phyloP scores from a whole-genome alignment of 805 yeast genomes.

The Phaffomyces opuntiae region DNA sequence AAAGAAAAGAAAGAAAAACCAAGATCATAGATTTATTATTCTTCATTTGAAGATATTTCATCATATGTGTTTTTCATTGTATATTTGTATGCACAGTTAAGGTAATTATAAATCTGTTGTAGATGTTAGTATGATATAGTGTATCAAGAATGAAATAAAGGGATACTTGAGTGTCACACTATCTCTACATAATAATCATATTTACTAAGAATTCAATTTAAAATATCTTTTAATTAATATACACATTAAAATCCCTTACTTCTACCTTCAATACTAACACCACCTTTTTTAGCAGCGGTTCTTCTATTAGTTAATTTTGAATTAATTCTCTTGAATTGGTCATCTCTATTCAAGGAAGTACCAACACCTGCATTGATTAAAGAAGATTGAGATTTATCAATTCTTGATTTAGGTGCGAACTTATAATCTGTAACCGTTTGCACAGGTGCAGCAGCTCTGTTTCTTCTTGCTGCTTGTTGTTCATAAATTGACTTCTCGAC shows the following conservation, averaged over 20 bases:
- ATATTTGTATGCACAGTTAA: slow-evolving; percentile 24
- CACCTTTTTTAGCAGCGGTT: slow-evolving; percentile 43
- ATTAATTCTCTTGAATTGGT: slow-evolving; percentile 74
- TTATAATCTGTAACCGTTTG: slow-evolving; percentile 84
- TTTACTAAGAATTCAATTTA: too few species aligned
- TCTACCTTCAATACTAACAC: slow-evolving; percentile 62
- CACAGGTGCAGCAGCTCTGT: slow-evolving; percentile 94
- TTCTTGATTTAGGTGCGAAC: slow-evolving; percentile 77
- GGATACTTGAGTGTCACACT: too few species aligned
- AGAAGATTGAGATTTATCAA: slow-evolving; percentile 32
- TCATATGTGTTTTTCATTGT: slow-evolving; percentile 14
- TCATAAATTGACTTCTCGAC: slow-evolving; percentile 62
- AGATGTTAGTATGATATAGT: not conserved
- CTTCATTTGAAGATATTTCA: not conserved
- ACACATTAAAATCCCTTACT: slow-evolving; percentile 8
- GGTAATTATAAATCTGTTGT: slow-evolving; percentile 3
- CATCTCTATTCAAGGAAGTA: slow-evolving; percentile 53
- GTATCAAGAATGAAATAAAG: too few species aligned
- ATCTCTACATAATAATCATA: too few species aligned
- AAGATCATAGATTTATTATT: slow-evolving; percentile 67
- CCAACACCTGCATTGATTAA: slow-evolving; percentile 40
- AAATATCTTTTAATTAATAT: not conserved
- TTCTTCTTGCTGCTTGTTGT: slow-evolving; percentile 84
- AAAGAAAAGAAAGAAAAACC: slow-evolving; percentile 99
- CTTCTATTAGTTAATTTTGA: slow-evolving; percentile 27